Conservation (phyloP, 352 stramenopile species). For the Phytophthora multivora region DNA sequence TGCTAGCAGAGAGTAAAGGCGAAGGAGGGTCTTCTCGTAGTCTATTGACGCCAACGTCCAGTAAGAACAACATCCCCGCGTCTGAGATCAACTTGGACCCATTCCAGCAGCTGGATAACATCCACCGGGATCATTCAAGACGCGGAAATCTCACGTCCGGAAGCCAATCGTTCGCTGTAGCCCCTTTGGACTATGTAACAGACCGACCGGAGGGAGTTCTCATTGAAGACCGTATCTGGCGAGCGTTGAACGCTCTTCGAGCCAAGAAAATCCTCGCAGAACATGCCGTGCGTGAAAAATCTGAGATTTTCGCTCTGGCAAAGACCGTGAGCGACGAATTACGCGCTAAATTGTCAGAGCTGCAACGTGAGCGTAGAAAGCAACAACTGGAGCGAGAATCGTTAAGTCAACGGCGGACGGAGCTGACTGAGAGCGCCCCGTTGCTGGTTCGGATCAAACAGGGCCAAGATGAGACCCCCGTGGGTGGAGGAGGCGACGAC, state of each 20-base stretch:
- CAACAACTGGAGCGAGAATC: conserved; percentile 30
- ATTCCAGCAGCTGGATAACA: conserved; percentile 63
- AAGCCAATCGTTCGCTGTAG: conserved; percentile 39
- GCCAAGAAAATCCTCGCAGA: conserved; percentile 73
- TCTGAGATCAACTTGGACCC: conserved; percentile 68
- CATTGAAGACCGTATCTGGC: conserved; percentile 73
- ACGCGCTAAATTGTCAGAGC: conserved; percentile 41
- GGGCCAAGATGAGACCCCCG: conserved; percentile 88
- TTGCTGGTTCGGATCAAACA: conserved; percentile 91
- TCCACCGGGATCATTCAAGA: conserved; percentile 31
- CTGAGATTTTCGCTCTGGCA: conserved; percentile 55
- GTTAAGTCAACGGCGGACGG: conserved; percentile 10
- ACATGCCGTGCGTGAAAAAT: conserved; percentile 50
- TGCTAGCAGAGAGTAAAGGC: conserved; percentile 46
- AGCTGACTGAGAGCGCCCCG: conserved; percentile 50
- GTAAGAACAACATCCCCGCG: conserved; percentile 30
- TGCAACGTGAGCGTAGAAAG: conserved; percentile 37
- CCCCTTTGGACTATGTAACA: conserved; percentile 71
- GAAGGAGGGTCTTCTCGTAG: conserved; percentile 37
- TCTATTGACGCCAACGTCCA: conserved; percentile 30
- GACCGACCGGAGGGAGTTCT: conserved; percentile 69
- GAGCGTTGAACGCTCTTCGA: conserved; percentile 62
- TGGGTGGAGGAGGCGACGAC: conserved; percentile 57
- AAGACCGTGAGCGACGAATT: conserved; percentile 65
- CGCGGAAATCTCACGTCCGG: conserved; percentile 7